Base-by-base conservation (phyloP, 2,329 filamentous ascomycete genomes). In the Penicillium sp. region DNA sequence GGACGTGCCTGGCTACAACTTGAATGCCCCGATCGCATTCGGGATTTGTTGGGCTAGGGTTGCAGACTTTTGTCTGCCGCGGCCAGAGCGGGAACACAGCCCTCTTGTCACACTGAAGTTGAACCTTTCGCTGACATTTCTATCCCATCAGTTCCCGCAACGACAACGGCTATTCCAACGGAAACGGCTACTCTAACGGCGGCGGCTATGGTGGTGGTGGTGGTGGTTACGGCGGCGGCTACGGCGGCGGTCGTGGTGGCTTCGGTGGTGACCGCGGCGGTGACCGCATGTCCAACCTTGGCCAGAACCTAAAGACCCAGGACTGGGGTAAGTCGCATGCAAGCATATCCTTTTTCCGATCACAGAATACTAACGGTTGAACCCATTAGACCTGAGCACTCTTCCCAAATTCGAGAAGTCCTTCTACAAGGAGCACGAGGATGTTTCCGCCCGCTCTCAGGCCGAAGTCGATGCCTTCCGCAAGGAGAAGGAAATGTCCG, bases 341-440 rank as follows among this genome's bases (percentile, higher is more conserved):
- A 47, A 50, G 13, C 22, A 28, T 44, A n/a, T 25, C 14, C 38
- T 11, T 22, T 45, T 44, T 28, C 48, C 8, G 25, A 44, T 22
- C 46, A 33, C 36, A 46, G 33, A 54, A 49, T 56, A 58, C 65
- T 69, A 62, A 72, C 57, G 22, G 44, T 7, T 58, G 38, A 50
- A 38, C 50, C n/a, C 53, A 44, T 18, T 61, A 94, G 94, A 99
- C 71, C 66, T 94, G 48, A 79, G 73, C 67, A 73, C 86, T 6
- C 70, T 99, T 41, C 92, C 94, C 65, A 97, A 97, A 76, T 99
- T 99, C 77, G 94, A 99, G 73, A 99, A 99, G 78, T 92, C 89
- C 8, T 99, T 99, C 79, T 99, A 99, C 84, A 96, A 97, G 80
- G 94, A 97, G 77, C 86, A 94, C 70, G 81, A 87, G 28, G 84